Percentiles rank a stretch among this genome's conserved stretches.
Evolutionary conservation across 768 basidiomycete genomes (phyloP).

Genomic region (Mycena indigotica): DNA sequence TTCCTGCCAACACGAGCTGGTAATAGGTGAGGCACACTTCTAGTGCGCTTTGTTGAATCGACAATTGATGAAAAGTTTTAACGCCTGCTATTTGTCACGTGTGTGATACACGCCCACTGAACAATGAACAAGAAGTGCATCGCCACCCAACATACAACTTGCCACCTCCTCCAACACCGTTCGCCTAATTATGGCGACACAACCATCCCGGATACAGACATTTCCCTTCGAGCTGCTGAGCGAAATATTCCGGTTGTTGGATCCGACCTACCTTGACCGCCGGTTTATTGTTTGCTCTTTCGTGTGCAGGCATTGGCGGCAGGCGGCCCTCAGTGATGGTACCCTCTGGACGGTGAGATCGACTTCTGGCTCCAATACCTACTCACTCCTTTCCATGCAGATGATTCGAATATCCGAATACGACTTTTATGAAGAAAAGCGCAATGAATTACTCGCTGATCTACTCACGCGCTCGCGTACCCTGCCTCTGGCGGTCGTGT

Average conservation of each 20-base stretch:
- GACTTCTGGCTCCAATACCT: too few species aligned
- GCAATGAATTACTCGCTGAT: not conserved
- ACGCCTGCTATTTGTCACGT: too few species aligned
- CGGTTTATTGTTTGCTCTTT: not conserved
- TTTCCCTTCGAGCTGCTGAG: not conserved
- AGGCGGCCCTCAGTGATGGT: not conserved
- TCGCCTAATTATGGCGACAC: not conserved
- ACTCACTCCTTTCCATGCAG: too few species aligned
- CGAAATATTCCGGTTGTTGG: not conserved
- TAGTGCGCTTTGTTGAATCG: too few species aligned
- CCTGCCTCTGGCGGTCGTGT: not conserved
- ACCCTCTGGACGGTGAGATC: not conserved
- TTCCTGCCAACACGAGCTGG: too few species aligned
- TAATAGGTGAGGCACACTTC: too few species aligned
- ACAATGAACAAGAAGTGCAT: not conserved
- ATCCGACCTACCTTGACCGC: not conserved
- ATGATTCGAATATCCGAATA: not conserved
- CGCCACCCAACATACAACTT: not conserved
- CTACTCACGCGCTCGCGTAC: not conserved
- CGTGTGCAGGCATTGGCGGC: not conserved
- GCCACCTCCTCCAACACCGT: not conserved
- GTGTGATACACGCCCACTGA: not conserved
- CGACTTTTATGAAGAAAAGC: not conserved
- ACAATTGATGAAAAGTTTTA: too few species aligned
- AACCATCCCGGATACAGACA: not conserved